A percentile compares a stretch with the other conserved stretches of the same genome.
phyloP scores from a whole-genome alignment of 2,329 filamentous ascomycete genomes.

The Calycina marina region DNA sequence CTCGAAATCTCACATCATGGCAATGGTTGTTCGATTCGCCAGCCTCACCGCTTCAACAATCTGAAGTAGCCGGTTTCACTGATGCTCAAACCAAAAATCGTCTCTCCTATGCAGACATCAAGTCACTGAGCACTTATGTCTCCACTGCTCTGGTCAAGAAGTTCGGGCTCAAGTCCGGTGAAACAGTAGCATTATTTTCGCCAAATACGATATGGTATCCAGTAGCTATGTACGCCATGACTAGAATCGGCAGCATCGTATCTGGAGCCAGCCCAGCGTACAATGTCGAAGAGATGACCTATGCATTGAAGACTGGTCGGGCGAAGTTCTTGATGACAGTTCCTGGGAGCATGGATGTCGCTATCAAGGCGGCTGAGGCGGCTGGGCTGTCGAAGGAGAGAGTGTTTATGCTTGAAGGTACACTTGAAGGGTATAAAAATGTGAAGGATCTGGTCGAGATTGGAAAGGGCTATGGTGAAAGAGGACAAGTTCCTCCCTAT shows the following conservation, averaged over 20 bases:
- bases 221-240: conserved; percentile 42
- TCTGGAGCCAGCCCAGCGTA: conserved; percentile 51
- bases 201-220: conserved; percentile 56
- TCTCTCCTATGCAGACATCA: conserved; percentile 42
- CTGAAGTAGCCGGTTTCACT: conserved; percentile 26
- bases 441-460: conserved; percentile 26
- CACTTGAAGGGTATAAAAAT: conserved; percentile 33
- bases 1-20: conserved; percentile 40
- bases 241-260: conserved; percentile 38
- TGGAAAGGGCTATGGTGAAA: conserved; percentile 24
- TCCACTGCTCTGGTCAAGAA: conserved; percentile 43
- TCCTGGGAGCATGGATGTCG: conserved; percentile 37
- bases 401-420: conserved; percentile 42
- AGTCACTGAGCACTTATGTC: conserved; percentile 39
- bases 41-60: conserved; percentile 30
- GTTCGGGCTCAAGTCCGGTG: conserved; percentile 36
- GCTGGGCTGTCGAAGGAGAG: conserved; percentile 36
- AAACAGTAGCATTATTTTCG: conserved; percentile 46
- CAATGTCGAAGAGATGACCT: conserved; percentile 53
- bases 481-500: conserved; percentile 31
- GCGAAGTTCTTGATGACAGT: conserved; percentile 44
- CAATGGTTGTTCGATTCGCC: conserved; percentile 45
- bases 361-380: conserved; percentile 35
- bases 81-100: conserved; percentile 44
- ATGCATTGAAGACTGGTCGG: conserved; percentile 42